These are phyloP conservation scores for Aurantiochytrium sp. DNA, from an alignment of 108 stramenopile species.

Conservation along the genomic window DNA sequence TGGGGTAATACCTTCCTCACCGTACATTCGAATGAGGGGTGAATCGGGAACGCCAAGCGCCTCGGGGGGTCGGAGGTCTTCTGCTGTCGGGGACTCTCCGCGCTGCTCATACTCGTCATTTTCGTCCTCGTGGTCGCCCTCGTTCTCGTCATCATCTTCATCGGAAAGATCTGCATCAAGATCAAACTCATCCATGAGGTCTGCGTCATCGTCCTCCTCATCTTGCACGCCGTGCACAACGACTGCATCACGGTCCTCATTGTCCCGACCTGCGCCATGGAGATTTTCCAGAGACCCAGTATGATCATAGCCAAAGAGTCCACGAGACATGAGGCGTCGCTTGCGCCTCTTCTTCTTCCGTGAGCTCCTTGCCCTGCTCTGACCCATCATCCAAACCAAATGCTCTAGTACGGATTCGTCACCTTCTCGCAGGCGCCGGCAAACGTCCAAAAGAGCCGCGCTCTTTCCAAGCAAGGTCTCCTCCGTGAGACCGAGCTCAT, in stretches of 20 bases:
- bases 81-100: background rate
- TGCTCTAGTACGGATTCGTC: background rate
- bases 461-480: background rate
- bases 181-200: background rate
- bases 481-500: background rate
- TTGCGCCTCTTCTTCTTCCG: background rate
- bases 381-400: constrained; percentile 15
- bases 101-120: background rate
- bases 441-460: background rate
- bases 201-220: background rate
- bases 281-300: background rate
- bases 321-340: background rate
- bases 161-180: background rate
- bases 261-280: no score
- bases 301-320: background rate
- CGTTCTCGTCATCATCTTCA: background rate
- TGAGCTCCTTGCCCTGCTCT: background rate
- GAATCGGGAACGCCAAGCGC: background rate
- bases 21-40: background rate
- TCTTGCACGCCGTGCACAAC: background rate
- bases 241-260: no score
- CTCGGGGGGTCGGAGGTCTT: background rate
- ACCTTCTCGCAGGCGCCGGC: background rate
- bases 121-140: background rate
- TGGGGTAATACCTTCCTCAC: background rate